Conservation (phyloP, 2,329 filamentous ascomycete genomes). For the Penicillium sp. region DNA sequence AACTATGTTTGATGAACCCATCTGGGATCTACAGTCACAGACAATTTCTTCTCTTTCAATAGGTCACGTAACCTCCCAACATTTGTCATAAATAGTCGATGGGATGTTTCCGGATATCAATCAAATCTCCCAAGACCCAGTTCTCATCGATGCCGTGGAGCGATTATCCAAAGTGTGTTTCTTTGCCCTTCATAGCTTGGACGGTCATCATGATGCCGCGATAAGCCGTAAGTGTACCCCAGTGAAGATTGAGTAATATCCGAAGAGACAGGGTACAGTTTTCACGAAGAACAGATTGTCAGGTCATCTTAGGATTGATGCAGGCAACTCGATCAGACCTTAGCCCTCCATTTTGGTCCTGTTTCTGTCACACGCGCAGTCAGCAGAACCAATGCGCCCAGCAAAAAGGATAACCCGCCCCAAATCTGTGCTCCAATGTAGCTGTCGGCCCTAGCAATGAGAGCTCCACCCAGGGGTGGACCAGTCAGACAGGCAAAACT, state of each 20-base stretch:
- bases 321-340: neutral
- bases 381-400: conserved; percentile 14
- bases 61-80: too few relatives aligned
- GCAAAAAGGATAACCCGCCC: conserved; percentile 29
- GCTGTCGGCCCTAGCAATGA: conserved; percentile 44
- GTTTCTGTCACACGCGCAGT: conserved; percentile 10
- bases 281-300: neutral
- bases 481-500: conserved; percentile 47
- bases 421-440: conserved; percentile 49
- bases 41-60: neutral
- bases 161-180: conserved; percentile 4
- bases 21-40: neutral
- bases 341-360: conserved; percentile 6
- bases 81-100: too few relatives aligned
- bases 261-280: neutral
- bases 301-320: neutral
- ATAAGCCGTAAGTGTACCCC: neutral
- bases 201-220: conserved; percentile 4
- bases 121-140: too few relatives aligned
- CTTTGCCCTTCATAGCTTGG: conserved; percentile 5
- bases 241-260: too few relatives aligned
- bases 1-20: neutral
- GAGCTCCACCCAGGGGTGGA: conserved; percentile 48
- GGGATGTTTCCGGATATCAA: too few relatives aligned
- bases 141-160: neutral